phyloP scores from a whole-genome alignment of 805 yeast species.

The Kurtzmaniella fragi region DNA sequence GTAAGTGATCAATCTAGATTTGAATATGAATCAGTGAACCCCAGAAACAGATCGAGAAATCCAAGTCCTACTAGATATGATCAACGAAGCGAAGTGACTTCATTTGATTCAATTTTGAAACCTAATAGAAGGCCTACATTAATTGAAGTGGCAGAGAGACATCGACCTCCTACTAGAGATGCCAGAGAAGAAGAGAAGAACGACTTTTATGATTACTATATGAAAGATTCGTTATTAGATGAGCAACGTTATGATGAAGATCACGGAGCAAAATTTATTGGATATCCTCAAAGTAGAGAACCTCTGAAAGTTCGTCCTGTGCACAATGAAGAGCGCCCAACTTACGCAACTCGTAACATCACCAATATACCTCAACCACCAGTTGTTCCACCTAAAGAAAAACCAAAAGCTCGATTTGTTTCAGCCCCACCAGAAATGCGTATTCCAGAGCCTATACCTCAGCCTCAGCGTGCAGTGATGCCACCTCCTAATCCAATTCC shows the following conservation, averaged over 20 bases:
- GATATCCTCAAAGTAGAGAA: constrained; percentile 6
- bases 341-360: not conserved
- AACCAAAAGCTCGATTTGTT: constrained; percentile 5
- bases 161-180: not conserved
- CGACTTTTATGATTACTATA: constrained; percentile 1
- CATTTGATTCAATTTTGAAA: not conserved
- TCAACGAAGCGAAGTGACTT: constrained; percentile 2
- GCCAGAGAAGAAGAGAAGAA: constrained; percentile 7
- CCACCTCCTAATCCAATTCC: constrained; percentile 8
- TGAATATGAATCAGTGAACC: constrained; percentile 19
- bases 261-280: not conserved
- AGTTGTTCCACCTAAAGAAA: constrained; percentile 7
- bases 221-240: not conserved
- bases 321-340: not conserved
- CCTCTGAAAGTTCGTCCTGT: too few species aligned
- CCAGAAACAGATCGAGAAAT: constrained; percentile 25
- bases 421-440: constrained; percentile 8
- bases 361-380: not conserved
- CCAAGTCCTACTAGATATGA: constrained; percentile 23
- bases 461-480: constrained; percentile 8
- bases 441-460: constrained; percentile 3
- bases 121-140: constrained; percentile 1
- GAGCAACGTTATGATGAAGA: too few species aligned
- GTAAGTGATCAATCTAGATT: constrained; percentile 30
- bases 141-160: constrained; percentile 3